Conservation (phyloP, 306 rosid species). For the Biancaea sappan region DNA sequence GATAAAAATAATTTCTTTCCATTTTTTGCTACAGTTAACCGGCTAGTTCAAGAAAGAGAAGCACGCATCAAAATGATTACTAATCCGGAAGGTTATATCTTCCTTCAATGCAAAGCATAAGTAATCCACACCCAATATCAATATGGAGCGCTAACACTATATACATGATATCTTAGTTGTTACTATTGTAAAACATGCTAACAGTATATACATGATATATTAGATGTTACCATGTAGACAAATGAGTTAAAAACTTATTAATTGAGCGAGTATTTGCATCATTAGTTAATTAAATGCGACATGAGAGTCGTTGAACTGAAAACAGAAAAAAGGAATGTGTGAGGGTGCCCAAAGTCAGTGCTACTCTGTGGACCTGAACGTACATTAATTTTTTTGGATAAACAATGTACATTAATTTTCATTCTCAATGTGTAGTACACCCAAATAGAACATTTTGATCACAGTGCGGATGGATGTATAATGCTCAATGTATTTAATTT, state of each 20-base stretch:
- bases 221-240: too few relatives aligned
- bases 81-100: conserved; percentile 9
- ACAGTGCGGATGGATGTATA: background rate
- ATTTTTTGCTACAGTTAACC: too few relatives aligned
- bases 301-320: background rate
- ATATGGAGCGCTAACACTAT: background rate
- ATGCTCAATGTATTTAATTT: conserved; percentile 22
- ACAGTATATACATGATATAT: background rate
- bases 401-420: background rate
- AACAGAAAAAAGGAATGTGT: background rate
- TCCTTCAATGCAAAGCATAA: conserved; percentile 1
- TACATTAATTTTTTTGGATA: background rate
- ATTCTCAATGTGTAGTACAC: background rate
- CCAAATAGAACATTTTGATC: background rate
- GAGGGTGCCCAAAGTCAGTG: conserved; percentile 15
- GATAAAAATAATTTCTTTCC: background rate
- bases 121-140: background rate
- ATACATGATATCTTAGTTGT: too few relatives aligned
- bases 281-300: background rate
- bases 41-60: background rate
- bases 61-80: background rate
- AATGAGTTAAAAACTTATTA: background rate
- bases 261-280: background rate
- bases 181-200: too few relatives aligned
- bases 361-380: background rate